Percentiles rank a stretch among this genome's conserved stretches.
phyloP scores from a whole-genome alignment of 352 stramenopile species.

The Phytophthora niederhauseri region DNA sequence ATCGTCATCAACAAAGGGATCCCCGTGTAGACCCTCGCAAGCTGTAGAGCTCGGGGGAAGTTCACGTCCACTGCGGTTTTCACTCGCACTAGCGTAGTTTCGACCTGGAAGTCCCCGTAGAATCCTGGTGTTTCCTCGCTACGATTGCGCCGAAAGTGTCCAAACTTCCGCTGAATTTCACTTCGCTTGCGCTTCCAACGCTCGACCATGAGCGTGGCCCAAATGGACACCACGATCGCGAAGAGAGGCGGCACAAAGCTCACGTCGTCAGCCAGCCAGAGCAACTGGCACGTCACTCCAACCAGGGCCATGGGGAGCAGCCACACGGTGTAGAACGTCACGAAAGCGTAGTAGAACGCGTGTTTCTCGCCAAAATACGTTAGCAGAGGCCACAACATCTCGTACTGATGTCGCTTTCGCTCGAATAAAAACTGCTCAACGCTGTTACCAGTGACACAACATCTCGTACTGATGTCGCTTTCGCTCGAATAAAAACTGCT shows the following conservation, averaged over 20 bases:
- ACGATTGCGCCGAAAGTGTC: conserved; percentile 68
- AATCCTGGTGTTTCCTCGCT: conserved; percentile 57
- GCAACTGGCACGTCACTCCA: conserved; percentile 53
- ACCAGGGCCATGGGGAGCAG: conserved; percentile 63
- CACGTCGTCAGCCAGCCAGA: conserved; percentile 39
- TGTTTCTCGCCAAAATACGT: conserved; percentile 88
- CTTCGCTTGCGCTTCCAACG: conserved; percentile 91
- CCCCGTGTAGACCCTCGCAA: conserved; percentile 63
- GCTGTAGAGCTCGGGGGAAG: conserved; percentile 68
- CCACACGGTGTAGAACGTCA: conserved; percentile 78
- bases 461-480: conserved; percentile 78
- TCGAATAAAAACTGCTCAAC: conserved; percentile 70
- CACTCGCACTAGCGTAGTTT: conserved; percentile 39
- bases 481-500: conserved; percentile 67
- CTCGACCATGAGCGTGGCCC: conserved; percentile 88
- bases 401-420: conserved; percentile 66
- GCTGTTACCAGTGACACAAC: conserved; percentile 69
- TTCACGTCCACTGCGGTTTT: conserved; percentile 53
- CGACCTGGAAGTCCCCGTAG: conserved; percentile 76
- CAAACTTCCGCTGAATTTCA: conserved; percentile 81
- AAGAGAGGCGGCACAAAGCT: conserved; percentile 57
- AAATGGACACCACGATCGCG: conserved; percentile 82
- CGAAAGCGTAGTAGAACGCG: conserved; percentile 81
- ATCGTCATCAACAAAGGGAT: conserved; percentile 62
- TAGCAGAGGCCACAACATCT: conserved; percentile 80